Conservation (phyloP, 2,329 filamentous ascomycete genomes). For the Diaporthe sp. region DNA sequence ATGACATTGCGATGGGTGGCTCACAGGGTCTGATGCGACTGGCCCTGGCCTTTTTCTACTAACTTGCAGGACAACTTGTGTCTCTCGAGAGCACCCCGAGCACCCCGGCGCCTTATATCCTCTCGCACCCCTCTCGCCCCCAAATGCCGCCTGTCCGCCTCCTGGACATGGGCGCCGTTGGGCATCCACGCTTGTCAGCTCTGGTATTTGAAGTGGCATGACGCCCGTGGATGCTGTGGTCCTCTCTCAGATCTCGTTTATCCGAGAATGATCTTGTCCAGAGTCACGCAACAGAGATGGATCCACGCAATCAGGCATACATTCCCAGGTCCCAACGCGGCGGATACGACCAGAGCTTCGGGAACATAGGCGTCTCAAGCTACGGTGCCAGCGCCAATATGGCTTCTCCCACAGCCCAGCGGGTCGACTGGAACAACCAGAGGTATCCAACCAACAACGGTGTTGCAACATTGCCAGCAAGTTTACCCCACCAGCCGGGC, state of each 20-base stretch:
- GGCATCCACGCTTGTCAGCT: not conserved
- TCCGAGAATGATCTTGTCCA: not conserved
- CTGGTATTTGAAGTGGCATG: conserved; percentile 10
- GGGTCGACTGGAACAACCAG: not conserved
- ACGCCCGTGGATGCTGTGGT: not conserved
- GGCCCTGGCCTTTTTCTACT: conserved; percentile 4
- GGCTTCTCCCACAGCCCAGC: not conserved
- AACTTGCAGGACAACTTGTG: not conserved
- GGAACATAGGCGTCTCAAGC: not conserved
- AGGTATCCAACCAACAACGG: not conserved
- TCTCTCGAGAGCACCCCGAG: not conserved
- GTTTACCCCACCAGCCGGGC: not conserved
- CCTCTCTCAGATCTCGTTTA: not conserved
- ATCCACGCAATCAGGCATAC: not conserved
- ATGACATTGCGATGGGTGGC: not conserved
- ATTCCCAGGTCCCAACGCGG: not conserved
- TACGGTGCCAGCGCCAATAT: not conserved
- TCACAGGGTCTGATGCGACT: not conserved
- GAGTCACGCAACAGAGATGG: not conserved
- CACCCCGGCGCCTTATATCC: not conserved
- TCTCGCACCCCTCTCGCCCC: not conserved
- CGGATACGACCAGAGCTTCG: not conserved
- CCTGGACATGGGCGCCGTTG: not conserved
- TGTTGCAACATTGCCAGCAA: not conserved
- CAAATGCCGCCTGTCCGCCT: not conserved